Evolutionary conservation across 208 protist genomes (phyloP).

Genomic region (Sergeia podlipaevii): DNA sequence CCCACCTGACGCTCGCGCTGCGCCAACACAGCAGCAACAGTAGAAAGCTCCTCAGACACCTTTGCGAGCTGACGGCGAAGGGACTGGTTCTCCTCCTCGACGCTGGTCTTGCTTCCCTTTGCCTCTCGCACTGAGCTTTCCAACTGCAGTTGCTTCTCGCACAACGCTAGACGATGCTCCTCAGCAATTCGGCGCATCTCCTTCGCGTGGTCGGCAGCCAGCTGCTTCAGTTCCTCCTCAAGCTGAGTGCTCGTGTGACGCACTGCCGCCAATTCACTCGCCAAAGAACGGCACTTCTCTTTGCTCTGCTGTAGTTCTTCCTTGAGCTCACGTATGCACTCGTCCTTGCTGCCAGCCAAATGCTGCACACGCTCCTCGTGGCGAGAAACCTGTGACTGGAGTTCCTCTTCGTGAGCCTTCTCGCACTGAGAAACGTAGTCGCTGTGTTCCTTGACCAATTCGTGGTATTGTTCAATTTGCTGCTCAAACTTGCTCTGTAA

Average conservation of each 20-base stretch:
- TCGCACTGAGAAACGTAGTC: constrained; percentile 46
- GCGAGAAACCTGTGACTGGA: constrained; percentile 35
- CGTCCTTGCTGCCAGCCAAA: constrained; percentile 41
- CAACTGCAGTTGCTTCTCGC: constrained; percentile 62
- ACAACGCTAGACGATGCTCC: constrained; percentile 71
- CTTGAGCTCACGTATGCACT: constrained; percentile 44
- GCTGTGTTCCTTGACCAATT: constrained; percentile 50
- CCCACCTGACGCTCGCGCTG: constrained; percentile 64
- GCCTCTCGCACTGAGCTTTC: constrained; percentile 67
- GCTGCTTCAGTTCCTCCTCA: constrained; percentile 52
- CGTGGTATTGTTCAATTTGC: constrained; percentile 11
- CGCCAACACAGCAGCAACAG: constrained; percentile 49
- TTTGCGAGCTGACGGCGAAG: constrained; percentile 64
- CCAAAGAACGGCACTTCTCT: constrained; percentile 32
- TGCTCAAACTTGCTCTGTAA: constrained; percentile 10
- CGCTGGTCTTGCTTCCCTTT: constrained; percentile 36
- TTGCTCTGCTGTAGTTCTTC: constrained; percentile 41
- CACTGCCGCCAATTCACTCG: constrained; percentile 47
- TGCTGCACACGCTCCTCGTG: constrained; percentile 54
- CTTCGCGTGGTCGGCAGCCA: constrained; percentile 35
- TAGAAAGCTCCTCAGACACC: constrained; percentile 62
- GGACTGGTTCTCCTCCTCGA: constrained; percentile 76
- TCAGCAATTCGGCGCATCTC: constrained; percentile 55
- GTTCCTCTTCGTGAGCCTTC: constrained; percentile 16
- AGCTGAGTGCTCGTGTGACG: constrained; percentile 35